phyloP scores from a whole-genome alignment of 176 grass and related monocot genomes.

The Elaeis guineensis region DNA sequence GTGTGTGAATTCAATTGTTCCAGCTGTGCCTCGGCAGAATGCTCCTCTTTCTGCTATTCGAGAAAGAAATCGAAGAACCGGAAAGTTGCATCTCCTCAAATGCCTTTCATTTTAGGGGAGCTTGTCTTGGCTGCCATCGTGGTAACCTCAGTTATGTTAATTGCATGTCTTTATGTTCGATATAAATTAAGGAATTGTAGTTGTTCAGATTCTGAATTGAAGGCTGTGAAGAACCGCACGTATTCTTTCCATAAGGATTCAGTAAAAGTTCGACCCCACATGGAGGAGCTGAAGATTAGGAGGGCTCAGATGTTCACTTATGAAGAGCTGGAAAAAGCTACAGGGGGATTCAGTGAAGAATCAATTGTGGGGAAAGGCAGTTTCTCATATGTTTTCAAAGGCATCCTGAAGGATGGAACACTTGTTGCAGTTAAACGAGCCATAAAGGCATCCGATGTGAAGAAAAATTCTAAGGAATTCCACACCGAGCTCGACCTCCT shows the following conservation, averaged over 20 bases:
- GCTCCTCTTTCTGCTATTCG: constrained; percentile 41
- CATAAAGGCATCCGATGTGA: constrained; percentile 77
- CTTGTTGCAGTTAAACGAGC: constrained; percentile 88
- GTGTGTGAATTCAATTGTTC: constrained; percentile 67
- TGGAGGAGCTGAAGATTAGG: constrained; percentile 83
- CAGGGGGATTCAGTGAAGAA: constrained; percentile 58
- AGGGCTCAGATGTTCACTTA: constrained; percentile 81
- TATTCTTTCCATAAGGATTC: constrained; percentile 87
- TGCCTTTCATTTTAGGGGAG: constrained; percentile 84
- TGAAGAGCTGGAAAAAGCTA: constrained; percentile 80
- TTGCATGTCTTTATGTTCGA: constrained; percentile 61
- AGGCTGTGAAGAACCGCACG: constrained; percentile 35
- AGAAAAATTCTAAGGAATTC: constrained; percentile 95
- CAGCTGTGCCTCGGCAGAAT: constrained; percentile 54
- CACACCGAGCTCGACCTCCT: constrained; percentile 90
- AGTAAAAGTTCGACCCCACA: constrained; percentile 59
- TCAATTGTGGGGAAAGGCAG: constrained; percentile 89
- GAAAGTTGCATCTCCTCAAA: constrained; percentile 58
- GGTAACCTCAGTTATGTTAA: constrained; percentile 44
- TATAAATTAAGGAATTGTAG: constrained; percentile 53
- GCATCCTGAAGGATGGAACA: constrained; percentile 74
- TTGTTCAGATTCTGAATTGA: constrained; percentile 53
- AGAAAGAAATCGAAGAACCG: constrained; percentile 35
- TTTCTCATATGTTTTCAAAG: constrained; percentile 94
- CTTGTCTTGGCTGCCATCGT: constrained; percentile 66